Evolutionary conservation across 805 yeast genomes (phyloP).

Genomic region (Priceomyces castillae): DNA sequence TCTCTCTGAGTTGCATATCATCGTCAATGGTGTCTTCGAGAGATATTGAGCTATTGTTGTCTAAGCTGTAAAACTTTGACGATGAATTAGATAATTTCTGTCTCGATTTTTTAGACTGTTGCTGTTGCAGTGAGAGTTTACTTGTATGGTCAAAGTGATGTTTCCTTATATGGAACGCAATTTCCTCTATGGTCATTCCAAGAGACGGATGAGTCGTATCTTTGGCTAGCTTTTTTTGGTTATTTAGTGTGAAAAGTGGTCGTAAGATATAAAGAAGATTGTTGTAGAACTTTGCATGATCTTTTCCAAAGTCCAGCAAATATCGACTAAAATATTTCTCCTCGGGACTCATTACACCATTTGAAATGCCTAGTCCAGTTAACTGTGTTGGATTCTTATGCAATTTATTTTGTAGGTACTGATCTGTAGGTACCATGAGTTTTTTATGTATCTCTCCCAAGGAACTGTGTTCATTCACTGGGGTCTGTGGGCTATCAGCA

Average conservation of each 20-base stretch:
- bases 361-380: constrained; percentile 20
- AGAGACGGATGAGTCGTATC: constrained; percentile 22
- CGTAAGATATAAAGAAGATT: constrained; percentile 17
- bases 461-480: constrained; percentile 17
- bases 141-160: constrained; percentile 12
- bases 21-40: constrained; percentile 10
- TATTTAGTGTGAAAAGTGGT: constrained; percentile 26
- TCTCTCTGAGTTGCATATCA: constrained; percentile 27
- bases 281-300: constrained; percentile 16
- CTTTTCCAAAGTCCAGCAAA: constrained; percentile 18
- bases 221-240: constrained; percentile 19
- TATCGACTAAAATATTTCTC: constrained; percentile 13
- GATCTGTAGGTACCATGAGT: constrained; percentile 34
- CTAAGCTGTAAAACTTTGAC: constrained; percentile 8
- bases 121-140: not conserved
- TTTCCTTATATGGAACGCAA: constrained; percentile 21
- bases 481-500: constrained; percentile 22
- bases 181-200: constrained; percentile 29
- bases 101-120: not conserved
- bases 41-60: constrained; percentile 13
- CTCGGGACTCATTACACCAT: constrained; percentile 8
- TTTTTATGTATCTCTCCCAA: constrained; percentile 29
- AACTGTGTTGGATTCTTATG: constrained; percentile 16
- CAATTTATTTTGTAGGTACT: constrained; percentile 24
- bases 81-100: not conserved